phyloP scores from a whole-genome alignment of 2,329 filamentous ascomycete species.

The Fusarium aywerte region DNA sequence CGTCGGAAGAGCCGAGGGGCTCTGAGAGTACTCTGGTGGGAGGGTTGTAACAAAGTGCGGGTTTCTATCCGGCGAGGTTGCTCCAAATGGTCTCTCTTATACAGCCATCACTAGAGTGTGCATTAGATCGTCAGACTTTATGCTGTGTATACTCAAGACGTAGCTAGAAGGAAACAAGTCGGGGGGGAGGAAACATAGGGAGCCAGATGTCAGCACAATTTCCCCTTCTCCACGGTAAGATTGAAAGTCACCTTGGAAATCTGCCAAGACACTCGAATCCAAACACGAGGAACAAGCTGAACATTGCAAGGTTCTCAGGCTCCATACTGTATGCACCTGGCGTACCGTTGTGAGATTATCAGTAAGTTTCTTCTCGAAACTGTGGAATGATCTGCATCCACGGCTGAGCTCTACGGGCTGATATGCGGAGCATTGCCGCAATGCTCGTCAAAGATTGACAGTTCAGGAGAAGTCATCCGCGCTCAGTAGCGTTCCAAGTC shows the following conservation, averaged over 20 bases:
- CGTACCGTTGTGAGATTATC: neutral
- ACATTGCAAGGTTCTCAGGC: neutral
- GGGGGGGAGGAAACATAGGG: no score
- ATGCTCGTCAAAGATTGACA: neutral
- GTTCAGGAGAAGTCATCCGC: neutral
- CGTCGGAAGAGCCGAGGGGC: neutral
- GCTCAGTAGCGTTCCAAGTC: neutral
- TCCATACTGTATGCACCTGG: no score
- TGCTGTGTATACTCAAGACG: no score
- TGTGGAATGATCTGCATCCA: neutral
- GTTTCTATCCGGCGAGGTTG: no score
- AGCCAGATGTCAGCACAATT: no score
- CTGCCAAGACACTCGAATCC: neutral
- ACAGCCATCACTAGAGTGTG: neutral
- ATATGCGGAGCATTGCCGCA: neutral
- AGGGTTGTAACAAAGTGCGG: neutral
- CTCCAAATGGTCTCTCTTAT: neutral
- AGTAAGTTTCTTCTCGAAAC: neutral
- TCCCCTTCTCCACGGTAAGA: neutral
- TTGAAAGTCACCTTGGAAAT: neutral
- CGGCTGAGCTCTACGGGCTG: slow-evolving; percentile 12
- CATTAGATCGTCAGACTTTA: neutral
- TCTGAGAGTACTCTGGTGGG: neutral
- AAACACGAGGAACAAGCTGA: neutral
- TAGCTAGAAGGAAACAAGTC: no score